These are phyloP conservation scores for Backusella parvicylindrica DNA, from an alignment of 192 early-diverging fungal species.

Conservation along the genomic window DNA sequence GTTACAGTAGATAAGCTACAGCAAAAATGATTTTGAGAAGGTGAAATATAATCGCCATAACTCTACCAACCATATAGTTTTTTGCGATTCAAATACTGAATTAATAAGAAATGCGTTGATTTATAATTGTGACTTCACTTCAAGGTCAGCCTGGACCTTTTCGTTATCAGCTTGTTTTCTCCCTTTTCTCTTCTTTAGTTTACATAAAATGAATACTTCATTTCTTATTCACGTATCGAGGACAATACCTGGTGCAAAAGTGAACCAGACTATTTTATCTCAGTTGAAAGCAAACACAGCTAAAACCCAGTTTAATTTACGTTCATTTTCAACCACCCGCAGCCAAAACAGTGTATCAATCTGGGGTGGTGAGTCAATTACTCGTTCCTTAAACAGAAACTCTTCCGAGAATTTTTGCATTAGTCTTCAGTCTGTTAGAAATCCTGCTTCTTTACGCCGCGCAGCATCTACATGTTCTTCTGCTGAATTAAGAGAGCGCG, in stretches of 20 bases:
- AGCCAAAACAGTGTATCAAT: slow-evolving; percentile 11
- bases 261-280: slow-evolving; percentile 18
- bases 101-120: neutral
- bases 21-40: no score
- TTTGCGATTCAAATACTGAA: no score
- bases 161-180: neutral
- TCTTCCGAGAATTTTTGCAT: slow-evolving; percentile 21
- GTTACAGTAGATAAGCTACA: no score
- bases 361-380: slow-evolving; percentile 29
- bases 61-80: no score
- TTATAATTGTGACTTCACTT: neutral
- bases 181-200: neutral
- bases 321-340: slow-evolving; percentile 3
- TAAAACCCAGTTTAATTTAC: neutral
- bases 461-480: slow-evolving; percentile 3
- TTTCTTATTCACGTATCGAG: slow-evolving; percentile 36
- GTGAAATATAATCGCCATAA: no score
- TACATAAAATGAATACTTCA: slow-evolving; percentile 14
- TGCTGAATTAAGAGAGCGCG: slow-evolving; percentile 11
- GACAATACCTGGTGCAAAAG: slow-evolving; percentile 28
- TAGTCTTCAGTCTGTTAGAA: slow-evolving; percentile 21
- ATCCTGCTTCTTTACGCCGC: slow-evolving; percentile 5
- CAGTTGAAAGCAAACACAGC: slow-evolving; percentile 5
- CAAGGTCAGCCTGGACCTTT: neutral
- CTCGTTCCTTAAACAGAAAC: slow-evolving; percentile 21